phyloP scores from a whole-genome alignment of 371 early-diverging fungal genomes.

The Cokeromyces recurvatus region DNA sequence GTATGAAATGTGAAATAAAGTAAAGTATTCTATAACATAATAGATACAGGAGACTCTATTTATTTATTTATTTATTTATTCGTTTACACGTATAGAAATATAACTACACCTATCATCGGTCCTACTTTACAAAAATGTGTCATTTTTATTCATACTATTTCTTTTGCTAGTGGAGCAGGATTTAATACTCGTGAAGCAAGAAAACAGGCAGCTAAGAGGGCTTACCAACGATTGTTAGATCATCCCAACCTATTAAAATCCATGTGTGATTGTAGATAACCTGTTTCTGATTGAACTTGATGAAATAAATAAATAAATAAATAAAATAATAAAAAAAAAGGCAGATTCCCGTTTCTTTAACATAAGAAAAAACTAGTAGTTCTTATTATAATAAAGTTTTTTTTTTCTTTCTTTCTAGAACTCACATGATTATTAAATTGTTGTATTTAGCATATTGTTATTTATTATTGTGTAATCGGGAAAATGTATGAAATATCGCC shows the following conservation, averaged over 20 bases:
- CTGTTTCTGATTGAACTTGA: too few relatives aligned
- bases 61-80: neutral
- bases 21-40: too few relatives aligned
- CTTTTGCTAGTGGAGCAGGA: slow-evolving; percentile 28
- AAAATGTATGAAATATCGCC: too few relatives aligned
- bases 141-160: slow-evolving; percentile 36
- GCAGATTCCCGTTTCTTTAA: too few relatives aligned
- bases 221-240: slow-evolving; percentile 21
- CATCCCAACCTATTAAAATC: slow-evolving; percentile 16
- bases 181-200: slow-evolving; percentile 37
- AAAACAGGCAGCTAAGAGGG: slow-evolving; percentile 34
- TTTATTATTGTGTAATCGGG: too few relatives aligned
- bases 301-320: neutral
- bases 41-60: neutral
- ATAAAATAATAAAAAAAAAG: too few relatives aligned
- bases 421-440: too few relatives aligned
- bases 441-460: too few relatives aligned
- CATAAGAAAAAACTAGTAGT: too few relatives aligned
- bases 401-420: too few relatives aligned
- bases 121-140: slow-evolving; percentile 25
- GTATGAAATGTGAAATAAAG: slow-evolving; percentile 33
- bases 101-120: slow-evolving; percentile 15
- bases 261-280: slow-evolving; percentile 25
- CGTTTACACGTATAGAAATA: slow-evolving; percentile 35
- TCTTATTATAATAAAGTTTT: too few relatives aligned